These are phyloP conservation scores for Neofusicoccum cordaticola DNA, from an alignment of 2,329 filamentous ascomycete genomes.

Conservation along the genomic window DNA sequence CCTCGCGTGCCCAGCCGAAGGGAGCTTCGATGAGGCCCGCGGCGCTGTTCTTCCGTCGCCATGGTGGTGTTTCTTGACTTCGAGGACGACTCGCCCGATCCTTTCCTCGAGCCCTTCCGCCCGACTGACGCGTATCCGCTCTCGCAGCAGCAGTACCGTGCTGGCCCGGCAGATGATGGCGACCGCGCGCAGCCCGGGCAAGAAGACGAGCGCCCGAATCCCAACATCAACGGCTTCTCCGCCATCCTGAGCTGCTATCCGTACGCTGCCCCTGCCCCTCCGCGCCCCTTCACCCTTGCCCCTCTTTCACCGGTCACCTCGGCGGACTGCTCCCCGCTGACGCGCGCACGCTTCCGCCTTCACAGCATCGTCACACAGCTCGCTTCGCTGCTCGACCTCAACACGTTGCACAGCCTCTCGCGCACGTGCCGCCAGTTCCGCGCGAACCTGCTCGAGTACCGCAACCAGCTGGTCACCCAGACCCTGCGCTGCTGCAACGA, in stretches of 20 bases:
- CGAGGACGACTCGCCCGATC: conserved; percentile 35
- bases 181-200: conserved; percentile 14
- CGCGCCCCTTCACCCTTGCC: conserved; percentile 14
- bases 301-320: conserved; percentile 16
- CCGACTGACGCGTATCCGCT: conserved; percentile 19
- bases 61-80: conserved; percentile 48
- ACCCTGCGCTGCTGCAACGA: conserved; percentile 82
- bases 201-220: conserved; percentile 40
- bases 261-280: conserved; percentile 49
- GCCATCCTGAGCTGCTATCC: conserved; percentile 66
- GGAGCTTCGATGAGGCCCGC: conserved; percentile 16
- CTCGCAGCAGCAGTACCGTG: conserved; percentile 30
- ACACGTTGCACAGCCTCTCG: conserved; percentile 79
- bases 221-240: conserved; percentile 59
- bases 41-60: conserved; percentile 17
- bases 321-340: conserved; percentile 14
- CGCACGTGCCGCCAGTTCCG: conserved; percentile 78
- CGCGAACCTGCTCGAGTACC: conserved; percentile 73
- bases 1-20: not conserved
- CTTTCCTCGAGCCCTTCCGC: conserved; percentile 22
- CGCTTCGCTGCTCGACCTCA: conserved; percentile 77
- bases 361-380: conserved; percentile 73
- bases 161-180: conserved; percentile 21
- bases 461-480: conserved; percentile 66
- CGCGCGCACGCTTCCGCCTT: not conserved